Evolutionary conservation across 495 filamentous ascomycete genomes (phyloP).

Genomic region (Penicillium cinerascens): DNA sequence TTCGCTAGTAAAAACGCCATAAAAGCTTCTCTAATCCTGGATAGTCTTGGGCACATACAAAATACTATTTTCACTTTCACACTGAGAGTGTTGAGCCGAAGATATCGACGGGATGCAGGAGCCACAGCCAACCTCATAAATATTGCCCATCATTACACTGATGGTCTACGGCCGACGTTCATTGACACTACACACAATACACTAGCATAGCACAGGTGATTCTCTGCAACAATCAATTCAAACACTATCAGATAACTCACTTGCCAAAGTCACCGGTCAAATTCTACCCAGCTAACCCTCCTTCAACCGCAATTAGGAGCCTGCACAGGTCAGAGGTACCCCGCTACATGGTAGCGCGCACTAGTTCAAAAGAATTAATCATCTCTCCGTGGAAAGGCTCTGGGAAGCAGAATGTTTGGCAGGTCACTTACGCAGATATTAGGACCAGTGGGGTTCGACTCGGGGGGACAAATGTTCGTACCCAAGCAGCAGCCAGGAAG

Average conservation of each 20-base stretch:
- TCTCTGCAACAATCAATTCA: too few species aligned
- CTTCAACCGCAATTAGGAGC: not conserved
- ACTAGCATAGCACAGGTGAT: too few species aligned
- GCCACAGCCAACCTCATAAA: too few species aligned
- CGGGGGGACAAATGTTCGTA: slow-evolving; percentile 14
- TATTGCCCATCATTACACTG: too few species aligned
- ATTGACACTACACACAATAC: too few species aligned
- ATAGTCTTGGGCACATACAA: too few species aligned
- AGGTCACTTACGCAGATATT: slow-evolving; percentile 19
- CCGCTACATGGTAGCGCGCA: not conserved
- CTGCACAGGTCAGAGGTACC: not conserved
- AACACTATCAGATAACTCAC: not conserved
- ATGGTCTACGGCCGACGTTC: too few species aligned
- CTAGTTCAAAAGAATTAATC: not conserved
- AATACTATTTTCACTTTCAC: too few species aligned
- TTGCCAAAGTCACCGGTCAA: not conserved
- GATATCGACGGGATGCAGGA: too few species aligned
- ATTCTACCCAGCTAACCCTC: not conserved
- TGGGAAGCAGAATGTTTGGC: not conserved
- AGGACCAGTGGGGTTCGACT: slow-evolving; percentile 10
- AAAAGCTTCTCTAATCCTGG: too few species aligned
- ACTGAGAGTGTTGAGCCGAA: too few species aligned
- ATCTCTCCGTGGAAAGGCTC: not conserved
- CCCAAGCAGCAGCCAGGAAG: slow-evolving; percentile 17
- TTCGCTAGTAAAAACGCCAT: too few species aligned